Evolutionary conservation across 75 land plant genomes (phyloP).

Genomic region (Pinus tabuliformis): DNA sequence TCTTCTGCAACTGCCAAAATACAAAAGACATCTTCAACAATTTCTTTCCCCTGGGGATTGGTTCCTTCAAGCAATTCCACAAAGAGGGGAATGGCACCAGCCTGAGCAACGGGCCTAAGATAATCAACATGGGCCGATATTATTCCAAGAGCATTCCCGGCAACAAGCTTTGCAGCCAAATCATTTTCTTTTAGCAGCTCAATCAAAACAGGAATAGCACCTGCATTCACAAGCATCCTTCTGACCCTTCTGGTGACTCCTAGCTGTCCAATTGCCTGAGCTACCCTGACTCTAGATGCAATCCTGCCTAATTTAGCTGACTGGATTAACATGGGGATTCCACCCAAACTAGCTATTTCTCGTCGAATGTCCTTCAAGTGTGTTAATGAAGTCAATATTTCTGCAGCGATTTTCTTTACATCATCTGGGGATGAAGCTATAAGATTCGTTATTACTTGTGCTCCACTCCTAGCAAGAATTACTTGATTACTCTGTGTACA

Average conservation of each 20-base stretch:
- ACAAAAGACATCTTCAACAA: constrained; percentile 47
- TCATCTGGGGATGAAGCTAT: constrained; percentile 9
- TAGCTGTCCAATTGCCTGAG: constrained; percentile 35
- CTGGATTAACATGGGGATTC: constrained; percentile 23
- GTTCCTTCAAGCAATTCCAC: constrained; percentile 33
- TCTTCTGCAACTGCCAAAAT: constrained; percentile 43
- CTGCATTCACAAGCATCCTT: constrained; percentile 26
- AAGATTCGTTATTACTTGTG: constrained; percentile 18
- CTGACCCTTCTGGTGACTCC: constrained; percentile 19
- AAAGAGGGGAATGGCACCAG: constrained; percentile 42
- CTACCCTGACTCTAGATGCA: constrained; percentile 41
- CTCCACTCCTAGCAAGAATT: constrained; percentile 16
- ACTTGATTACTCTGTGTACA: constrained; percentile 15
- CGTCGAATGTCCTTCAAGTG: constrained; percentile 26
- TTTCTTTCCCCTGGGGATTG: constrained; percentile 33
- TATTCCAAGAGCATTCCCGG: constrained; percentile 43
- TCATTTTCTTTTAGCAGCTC: constrained; percentile 31
- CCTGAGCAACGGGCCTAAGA: constrained; percentile 34
- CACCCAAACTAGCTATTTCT: constrained; percentile 12
- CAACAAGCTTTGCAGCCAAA: constrained; percentile 21
- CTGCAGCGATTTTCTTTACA: constrained; percentile 18
- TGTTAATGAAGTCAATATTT: constrained; percentile 32
- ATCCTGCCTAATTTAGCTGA: constrained; percentile 21
- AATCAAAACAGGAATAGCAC: constrained; percentile 29
- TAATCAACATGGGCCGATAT: constrained; percentile 38